Evolutionary conservation across 1,284 basidiomycete species (phyloP).

Genomic region (Cutaneotrichosporon mucoides): DNA sequence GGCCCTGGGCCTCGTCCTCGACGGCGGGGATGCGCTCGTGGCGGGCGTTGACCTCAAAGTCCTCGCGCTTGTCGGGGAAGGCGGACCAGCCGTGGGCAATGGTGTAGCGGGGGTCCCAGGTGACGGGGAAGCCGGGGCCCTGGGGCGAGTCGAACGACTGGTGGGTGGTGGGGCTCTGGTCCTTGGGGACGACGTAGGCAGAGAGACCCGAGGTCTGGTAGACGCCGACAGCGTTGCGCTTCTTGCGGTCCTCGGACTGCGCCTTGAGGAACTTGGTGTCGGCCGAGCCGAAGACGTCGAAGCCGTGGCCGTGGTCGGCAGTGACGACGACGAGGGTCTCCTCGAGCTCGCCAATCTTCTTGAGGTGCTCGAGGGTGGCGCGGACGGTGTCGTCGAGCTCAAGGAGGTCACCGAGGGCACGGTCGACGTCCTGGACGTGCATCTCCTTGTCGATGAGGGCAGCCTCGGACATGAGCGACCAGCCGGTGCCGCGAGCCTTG

Average conservation of each 20-base stretch:
- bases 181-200: constrained; percentile 39
- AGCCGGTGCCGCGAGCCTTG: constrained; percentile 45
- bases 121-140: constrained; percentile 45
- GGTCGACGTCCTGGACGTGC: constrained; percentile 49
- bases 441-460: constrained; percentile 51
- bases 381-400: constrained; percentile 51
- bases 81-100: constrained; percentile 47
- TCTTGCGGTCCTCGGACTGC: constrained; percentile 40
- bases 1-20: constrained; percentile 15
- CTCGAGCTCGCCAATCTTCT: constrained; percentile 48
- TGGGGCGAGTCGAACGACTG: constrained; percentile 35
- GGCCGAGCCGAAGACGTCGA: constrained; percentile 46
- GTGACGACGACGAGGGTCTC: constrained; percentile 51
- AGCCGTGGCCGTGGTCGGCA: constrained; percentile 49
- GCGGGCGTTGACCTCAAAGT: constrained; percentile 33
- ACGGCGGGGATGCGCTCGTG: constrained; percentile 43
- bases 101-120: constrained; percentile 49
- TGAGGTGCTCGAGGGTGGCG: constrained; percentile 46
- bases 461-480: constrained; percentile 51
- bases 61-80: constrained; percentile 45
- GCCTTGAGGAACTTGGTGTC: constrained; percentile 46
- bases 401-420: constrained; percentile 51
- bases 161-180: constrained; percentile 35
- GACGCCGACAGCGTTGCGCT: constrained; percentile 48
- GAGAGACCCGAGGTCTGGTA: constrained; percentile 46